Evolutionary conservation across 345 rosid genomes (phyloP), one percentile per base, ranked within the genome.

Genomic region (Isatis tinctoria): DNA sequence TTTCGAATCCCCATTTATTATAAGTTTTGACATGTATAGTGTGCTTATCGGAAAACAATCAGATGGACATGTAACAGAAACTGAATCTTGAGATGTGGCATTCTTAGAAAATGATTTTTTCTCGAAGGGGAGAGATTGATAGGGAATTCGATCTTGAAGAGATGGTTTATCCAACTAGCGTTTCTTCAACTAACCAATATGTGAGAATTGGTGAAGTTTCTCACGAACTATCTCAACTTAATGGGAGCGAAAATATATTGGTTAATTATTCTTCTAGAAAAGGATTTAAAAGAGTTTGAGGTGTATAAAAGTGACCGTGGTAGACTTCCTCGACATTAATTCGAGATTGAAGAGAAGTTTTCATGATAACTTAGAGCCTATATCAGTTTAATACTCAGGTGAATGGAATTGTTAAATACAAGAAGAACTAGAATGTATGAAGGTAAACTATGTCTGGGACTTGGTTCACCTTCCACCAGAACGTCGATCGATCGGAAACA

Each of bases 21-120:
- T n/a, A n/a, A n/a, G n/a, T n/a, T n/a, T n/a, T n/a, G n/a, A n/a
- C n/a, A n/a, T n/a, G n/a, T n/a, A n/a, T n/a, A n/a, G 41, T 40
- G 67, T 40, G 20, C 35, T 24, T 11, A 32, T 16, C 7, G 26
- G 24, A 2, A 26, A 58, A 58, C 41, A 58, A 32, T 33, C 5
- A 4, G 2, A 58, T 58, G 26, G 8, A 33, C 18, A 8, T 58
- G 4, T 57, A 33, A 32, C 2, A 33, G 8, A 59, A 36, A 59
- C 65, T 0, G 10, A 70, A 65, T 75, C 64, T 36, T 14, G 13
- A 66, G 72, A 72, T 72, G 41, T 54, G 2, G 63, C n/a, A 7
- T 76, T 80, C 24, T 44, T 76, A 22, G 63, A 72, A 30, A 68
- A 63, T 54, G 10, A 68, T 44, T 4, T 62, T 77, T 58, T 65